Base-by-base conservation (phyloP, 164 flowering plant genomes). In the Akebia trifoliata region DNA sequence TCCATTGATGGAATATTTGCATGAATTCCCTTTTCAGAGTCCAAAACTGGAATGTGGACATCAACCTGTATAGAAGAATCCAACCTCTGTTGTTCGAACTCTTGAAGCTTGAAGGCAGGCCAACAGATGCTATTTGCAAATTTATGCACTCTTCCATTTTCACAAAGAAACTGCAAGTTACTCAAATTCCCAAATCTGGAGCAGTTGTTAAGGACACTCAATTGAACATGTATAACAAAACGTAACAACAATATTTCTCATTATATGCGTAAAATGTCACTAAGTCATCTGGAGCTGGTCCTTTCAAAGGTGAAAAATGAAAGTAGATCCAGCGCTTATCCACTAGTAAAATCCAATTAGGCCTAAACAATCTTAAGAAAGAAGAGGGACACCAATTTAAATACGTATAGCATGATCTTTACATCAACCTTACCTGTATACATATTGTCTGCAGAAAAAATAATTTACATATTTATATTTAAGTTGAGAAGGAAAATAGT, bases 71-170 rank as follows among this genome's bases (percentile, higher is more conserved):
- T 18, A 62, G 60, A 20, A 6, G 69, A 68, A 47, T 69, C 74
- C 54, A 57, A 66, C 24, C 31, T 60, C 60, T 66, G 68, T 38
- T 60, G 73, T 65, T 68, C 67, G 54, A 71, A 72, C 61, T 85
- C 99, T 67, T 90, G 92, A 70, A 93, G 77, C 82, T 79, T 74
- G 71, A 87, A 90, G 65, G 88, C 81, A 62, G 83, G 83, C 49
- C 81, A 78, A 72, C 97, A 93, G 67, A 87, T 81, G 74, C 87
- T 87, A 74, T 87, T 93, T 54, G 97, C 94, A 72, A 93, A 83
- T 68, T 93, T 93, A 44, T 93, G 97, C 54, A 90, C 79, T 61
- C 99, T 82, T 57, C 99, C 99, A 70, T 78, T 84, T 76, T 93
- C 99, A 65, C 87, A 90, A 9, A 93, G 76, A 61, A 93, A 93